These are phyloP conservation scores for Colletotrichum viniferum DNA, from an alignment of 2,329 filamentous ascomycete genomes.

Conservation along the genomic window DNA sequence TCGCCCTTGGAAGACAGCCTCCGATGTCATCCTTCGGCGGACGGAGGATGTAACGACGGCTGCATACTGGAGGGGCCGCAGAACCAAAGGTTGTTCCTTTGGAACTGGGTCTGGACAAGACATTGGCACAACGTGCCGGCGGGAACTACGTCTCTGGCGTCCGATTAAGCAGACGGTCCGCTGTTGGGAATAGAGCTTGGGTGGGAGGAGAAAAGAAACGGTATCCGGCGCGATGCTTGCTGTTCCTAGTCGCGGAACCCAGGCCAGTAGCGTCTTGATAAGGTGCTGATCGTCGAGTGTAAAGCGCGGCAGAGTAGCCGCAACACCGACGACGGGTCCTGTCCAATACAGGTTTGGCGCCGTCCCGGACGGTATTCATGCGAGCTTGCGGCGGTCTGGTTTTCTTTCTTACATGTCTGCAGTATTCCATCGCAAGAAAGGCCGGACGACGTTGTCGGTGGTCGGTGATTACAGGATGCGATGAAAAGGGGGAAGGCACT, in stretches of 20 bases:
- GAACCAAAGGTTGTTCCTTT: background rate
- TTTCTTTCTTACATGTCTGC: background rate
- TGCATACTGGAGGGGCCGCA: background rate
- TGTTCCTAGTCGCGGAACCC: background rate
- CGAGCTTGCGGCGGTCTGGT: background rate
- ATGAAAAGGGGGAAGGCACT: background rate
- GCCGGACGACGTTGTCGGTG: background rate
- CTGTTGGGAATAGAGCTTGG: background rate
- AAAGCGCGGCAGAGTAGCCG: conserved; percentile 1
- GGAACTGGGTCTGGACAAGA: background rate
- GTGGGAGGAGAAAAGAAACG: background rate
- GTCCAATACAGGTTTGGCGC: background rate
- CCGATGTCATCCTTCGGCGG: background rate
- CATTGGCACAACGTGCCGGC: background rate
- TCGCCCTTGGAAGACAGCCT: background rate
- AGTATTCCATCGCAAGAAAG: background rate
- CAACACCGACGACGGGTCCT: background rate
- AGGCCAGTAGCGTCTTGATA: background rate
- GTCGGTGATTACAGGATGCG: background rate
- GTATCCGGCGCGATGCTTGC: background rate
- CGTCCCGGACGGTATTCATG: background rate
- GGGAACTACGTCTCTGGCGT: background rate
- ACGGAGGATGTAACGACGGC: background rate
- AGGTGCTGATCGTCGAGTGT: conserved; percentile 1
- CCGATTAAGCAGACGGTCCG: background rate